Evolutionary conservation across 2,329 filamentous ascomycete genomes (phyloP), one percentile per base, ranked within the genome.

Genomic region (Fusarium sp.): DNA sequence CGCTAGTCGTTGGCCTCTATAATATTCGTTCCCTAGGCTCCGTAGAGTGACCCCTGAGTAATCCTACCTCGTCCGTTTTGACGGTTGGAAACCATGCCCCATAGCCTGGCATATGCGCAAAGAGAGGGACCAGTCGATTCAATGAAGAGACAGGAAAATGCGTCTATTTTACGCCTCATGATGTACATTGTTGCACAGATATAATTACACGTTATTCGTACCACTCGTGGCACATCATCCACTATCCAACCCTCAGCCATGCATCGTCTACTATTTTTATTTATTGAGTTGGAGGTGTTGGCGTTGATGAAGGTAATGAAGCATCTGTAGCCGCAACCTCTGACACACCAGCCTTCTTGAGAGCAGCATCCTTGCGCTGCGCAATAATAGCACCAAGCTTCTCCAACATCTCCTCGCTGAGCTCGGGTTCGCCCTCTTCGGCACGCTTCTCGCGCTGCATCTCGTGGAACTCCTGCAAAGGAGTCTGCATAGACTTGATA

Each of bases 381-480:
- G 85, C 86, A 79, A 91, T 90, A 72, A 90, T 79, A 79, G 87
- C 81, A 70, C 88, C 88, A 74, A 91, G 86, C 82, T 85, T 87
- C 77, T 86, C 85, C 77, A 91, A 79, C 85, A 90, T 88, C 72
- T 86, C 85, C 46, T 85, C 79, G 24, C 86, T 82, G 59, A 91
- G 82, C 75, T 84, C 82, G 13, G 87, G 87, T 79, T 88, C 84
- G 72, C 87, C 87, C 65, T 82, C 81, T 51, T 83, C 83, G 61
- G 83, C 84, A 73, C 85, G 86, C 65, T 82, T 77, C 61, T 82
- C 83, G 74, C 84, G 84, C 77, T 85, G 83, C 79, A 82, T 83
- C 74, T 84, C 83, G 79, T 89, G 87, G 75, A 86, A 83, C 80
- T 90, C 88, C 74, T 89, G 83, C 61, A 89, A 77, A 32, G 88